Percentiles rank a stretch among this genome's conserved stretches.
phyloP scores from a whole-genome alignment of 768 basidiomycete genomes.

The Boletus fagicola region DNA sequence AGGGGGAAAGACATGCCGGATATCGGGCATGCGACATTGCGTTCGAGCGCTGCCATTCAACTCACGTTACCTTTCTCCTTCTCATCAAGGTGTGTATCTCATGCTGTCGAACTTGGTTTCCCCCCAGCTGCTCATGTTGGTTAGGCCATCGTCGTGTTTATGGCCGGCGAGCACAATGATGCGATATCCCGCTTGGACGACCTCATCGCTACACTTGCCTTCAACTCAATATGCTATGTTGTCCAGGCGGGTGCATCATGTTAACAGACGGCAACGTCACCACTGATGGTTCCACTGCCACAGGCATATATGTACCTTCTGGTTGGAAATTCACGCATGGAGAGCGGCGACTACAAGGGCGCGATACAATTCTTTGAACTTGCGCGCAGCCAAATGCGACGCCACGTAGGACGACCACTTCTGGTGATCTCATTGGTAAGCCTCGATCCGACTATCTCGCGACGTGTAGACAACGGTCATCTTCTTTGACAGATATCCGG shows the following conservation, averaged over 20 bases:
- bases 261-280: neutral
- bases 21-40: neutral
- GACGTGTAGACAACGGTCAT: neutral
- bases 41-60: too few species aligned
- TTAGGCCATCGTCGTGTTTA: neutral
- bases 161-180: neutral
- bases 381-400: neutral
- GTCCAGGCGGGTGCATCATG: neutral
- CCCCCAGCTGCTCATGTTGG: neutral
- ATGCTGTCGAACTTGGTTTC: neutral
- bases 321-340: neutral
- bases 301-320: neutral
- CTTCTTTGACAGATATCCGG: too few species aligned
- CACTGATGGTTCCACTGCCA: neutral
- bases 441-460: neutral
- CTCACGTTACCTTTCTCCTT: too few species aligned
- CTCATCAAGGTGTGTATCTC: too few species aligned
- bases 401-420: neutral
- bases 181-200: neutral
- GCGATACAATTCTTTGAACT: too few species aligned
- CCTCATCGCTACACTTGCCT: neutral
- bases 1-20: neutral
- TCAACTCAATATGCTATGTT: neutral
- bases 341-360: neutral
- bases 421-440: neutral